These are phyloP conservation scores for Mortierella sp. DNA, from an alignment of 371 early-diverging fungal species.

Conservation along the genomic window DNA sequence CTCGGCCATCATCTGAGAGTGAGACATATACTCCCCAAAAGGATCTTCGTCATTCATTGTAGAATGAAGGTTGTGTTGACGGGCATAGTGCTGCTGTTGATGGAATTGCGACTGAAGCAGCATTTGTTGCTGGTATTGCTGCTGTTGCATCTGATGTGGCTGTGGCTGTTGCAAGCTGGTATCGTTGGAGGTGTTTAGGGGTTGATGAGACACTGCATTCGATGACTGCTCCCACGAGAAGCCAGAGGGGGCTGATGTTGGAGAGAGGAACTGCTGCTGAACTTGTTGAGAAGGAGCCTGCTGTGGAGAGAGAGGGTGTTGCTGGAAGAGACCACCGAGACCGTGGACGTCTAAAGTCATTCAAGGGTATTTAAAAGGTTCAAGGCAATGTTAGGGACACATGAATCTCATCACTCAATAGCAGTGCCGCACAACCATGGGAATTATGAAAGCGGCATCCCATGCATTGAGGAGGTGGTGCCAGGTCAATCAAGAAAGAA, in stretches of 20 bases:
- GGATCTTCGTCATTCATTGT: slow-evolving; percentile 48
- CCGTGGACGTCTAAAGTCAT: slow-evolving; percentile 24
- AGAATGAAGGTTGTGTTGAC: slow-evolving; percentile 15
- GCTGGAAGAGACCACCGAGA: slow-evolving; percentile 23
- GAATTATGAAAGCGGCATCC: neutral
- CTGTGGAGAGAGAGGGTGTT: slow-evolving; percentile 6
- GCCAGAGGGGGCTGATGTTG: neutral
- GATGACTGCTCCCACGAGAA: slow-evolving; percentile 36
- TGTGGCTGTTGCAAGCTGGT: neutral
- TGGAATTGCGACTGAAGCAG: slow-evolving; percentile 30
- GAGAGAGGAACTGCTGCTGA: slow-evolving; percentile 5
- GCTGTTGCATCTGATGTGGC: slow-evolving; percentile 23
- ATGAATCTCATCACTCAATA: too few relatives aligned
- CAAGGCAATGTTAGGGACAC: neutral
- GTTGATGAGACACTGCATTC: slow-evolving; percentile 9
- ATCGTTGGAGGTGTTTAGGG: slow-evolving; percentile 12
- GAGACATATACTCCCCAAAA: slow-evolving; percentile 50
- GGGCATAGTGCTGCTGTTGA: slow-evolving; percentile 25
- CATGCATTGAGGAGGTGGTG: slow-evolving; percentile 6
- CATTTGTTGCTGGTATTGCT: slow-evolving; percentile 25
- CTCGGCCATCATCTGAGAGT: slow-evolving; percentile 25
- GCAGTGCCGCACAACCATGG: neutral
- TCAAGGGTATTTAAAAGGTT: slow-evolving; percentile 12
- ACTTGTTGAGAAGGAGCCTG: neutral
- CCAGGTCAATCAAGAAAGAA: slow-evolving; percentile 14